phyloP scores from a whole-genome alignment of 2,329 filamentous ascomycete genomes.

The Juglanconis sp. region DNA sequence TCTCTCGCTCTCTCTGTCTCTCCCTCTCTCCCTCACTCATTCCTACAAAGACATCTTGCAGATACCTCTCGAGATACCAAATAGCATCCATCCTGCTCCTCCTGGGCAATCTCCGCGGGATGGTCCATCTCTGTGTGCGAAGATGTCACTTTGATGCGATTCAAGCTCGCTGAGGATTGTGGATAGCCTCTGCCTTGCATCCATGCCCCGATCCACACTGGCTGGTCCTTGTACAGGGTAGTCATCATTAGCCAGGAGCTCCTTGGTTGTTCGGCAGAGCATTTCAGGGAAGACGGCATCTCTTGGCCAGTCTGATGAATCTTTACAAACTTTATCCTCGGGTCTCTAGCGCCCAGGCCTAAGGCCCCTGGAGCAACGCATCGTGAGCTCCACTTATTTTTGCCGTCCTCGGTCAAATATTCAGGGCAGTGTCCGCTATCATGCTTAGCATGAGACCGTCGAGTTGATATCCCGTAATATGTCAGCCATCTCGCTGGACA shows the following conservation, averaged over 20 bases:
- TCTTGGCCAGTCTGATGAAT: constrained; percentile 16
- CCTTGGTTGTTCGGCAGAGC: constrained; percentile 19
- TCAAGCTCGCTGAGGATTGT: constrained; percentile 1
- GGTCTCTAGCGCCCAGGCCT: constrained; percentile 13
- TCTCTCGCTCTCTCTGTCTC: too few species aligned
- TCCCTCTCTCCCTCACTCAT: too few species aligned
- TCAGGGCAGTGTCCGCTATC: constrained; percentile 2
- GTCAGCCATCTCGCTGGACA: constrained; percentile 5
- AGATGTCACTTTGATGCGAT: background rate
- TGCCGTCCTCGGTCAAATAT: constrained; percentile 16
- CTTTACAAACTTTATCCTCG: constrained; percentile 20
- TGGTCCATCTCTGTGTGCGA: too few species aligned
- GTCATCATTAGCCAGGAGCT: constrained; percentile 18
- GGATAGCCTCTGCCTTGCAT: constrained; percentile 13
- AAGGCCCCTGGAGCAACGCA: constrained; percentile 5
- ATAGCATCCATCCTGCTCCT: background rate
- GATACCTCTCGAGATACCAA: too few species aligned
- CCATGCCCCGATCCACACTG: constrained; percentile 11
- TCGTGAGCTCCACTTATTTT: constrained; percentile 10
- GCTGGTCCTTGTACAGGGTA: constrained; percentile 14
- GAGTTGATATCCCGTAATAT: background rate
- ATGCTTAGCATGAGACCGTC: background rate
- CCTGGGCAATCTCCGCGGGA: constrained; percentile 2
- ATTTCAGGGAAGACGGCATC: constrained; percentile 14
- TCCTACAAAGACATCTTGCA: too few species aligned